Evolutionary conservation across 331 rosid genomes (phyloP).

Genomic region (Spiraea crenata): DNA sequence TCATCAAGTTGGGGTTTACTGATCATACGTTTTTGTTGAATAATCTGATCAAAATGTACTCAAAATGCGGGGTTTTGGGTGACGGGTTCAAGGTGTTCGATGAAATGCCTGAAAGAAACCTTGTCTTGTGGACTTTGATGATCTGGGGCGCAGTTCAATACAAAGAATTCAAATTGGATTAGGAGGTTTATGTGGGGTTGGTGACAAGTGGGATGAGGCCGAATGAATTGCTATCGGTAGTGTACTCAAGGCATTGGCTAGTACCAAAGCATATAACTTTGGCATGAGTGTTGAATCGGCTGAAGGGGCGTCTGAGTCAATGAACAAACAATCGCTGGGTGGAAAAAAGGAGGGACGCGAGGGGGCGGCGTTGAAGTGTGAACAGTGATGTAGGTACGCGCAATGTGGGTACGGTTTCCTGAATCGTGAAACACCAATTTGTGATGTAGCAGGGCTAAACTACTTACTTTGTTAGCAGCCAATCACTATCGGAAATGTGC

Average conservation of each 20-base stretch:
- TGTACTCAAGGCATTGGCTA: constrained; percentile 43
- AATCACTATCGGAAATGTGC: no score
- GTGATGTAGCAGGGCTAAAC: no score
- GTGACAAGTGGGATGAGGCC: constrained; percentile 42
- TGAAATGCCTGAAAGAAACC: constrained; percentile 47
- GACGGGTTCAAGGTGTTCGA: constrained; percentile 39
- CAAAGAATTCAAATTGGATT: constrained; percentile 39
- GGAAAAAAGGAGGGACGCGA: no score
- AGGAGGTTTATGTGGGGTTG: constrained; percentile 39
- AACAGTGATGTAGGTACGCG: constrained; percentile 48
- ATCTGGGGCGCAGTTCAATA: constrained; percentile 41
- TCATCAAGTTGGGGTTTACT: constrained; percentile 39
- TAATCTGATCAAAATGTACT: constrained; percentile 49
- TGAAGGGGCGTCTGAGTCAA: constrained; percentile 32
- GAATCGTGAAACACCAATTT: no score
- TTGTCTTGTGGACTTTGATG: constrained; percentile 57
- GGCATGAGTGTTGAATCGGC: constrained; percentile 47
- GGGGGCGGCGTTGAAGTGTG: no score
- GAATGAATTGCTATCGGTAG: constrained; percentile 51
- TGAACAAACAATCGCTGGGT: constrained; percentile 41
- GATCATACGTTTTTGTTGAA: constrained; percentile 36
- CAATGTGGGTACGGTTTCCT: constrained; percentile 36
- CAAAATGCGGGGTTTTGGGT: constrained; percentile 28
- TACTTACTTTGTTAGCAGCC: no score
- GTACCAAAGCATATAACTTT: constrained; percentile 27